Evolutionary conservation across 2,329 filamentous ascomycete genomes (phyloP).

Genomic region (Aspergillus sp.): DNA sequence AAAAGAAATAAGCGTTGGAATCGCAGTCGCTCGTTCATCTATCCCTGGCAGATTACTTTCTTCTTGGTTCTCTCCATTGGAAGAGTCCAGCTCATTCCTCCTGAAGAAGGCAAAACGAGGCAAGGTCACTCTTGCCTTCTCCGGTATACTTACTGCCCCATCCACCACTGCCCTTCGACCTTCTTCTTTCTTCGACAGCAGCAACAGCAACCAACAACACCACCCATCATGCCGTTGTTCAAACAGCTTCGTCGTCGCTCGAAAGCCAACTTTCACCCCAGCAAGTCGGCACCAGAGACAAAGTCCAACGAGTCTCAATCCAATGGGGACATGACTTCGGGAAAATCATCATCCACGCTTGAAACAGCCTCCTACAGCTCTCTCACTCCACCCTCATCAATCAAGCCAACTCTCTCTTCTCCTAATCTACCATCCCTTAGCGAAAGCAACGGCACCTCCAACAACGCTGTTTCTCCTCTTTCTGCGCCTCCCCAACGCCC

Average conservation of each 20-base stretch:
- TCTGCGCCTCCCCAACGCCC: slow-evolving; percentile 52
- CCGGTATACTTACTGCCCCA: slow-evolving; percentile 8
- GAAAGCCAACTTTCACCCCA: slow-evolving; percentile 70
- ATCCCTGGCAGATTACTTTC: neutral
- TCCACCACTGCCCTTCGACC: neutral
- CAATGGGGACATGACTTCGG: slow-evolving; percentile 63
- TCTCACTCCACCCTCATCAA: slow-evolving; percentile 72
- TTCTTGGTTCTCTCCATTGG: neutral
- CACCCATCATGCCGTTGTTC: slow-evolving; percentile 61
- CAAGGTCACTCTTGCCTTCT: slow-evolving; percentile 13
- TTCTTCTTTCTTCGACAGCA: neutral
- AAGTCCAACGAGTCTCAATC: slow-evolving; percentile 43
- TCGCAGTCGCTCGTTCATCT: slow-evolving; percentile 4
- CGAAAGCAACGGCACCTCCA: slow-evolving; percentile 54
- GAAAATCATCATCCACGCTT: slow-evolving; percentile 63
- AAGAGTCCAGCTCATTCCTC: neutral
- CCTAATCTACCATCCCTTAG: slow-evolving; percentile 57
- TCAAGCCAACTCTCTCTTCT: slow-evolving; percentile 65
- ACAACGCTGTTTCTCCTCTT: slow-evolving; percentile 28
- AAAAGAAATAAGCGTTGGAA: neutral
- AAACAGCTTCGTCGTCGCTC: slow-evolving; percentile 77
- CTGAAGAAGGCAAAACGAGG: slow-evolving; percentile 4
- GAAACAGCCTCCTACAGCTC: slow-evolving; percentile 63
- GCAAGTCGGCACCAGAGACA: slow-evolving; percentile 38
- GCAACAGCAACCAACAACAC: neutral